Conservation (phyloP, 768 basidiomycete genomes). For the Rhizopogon roseolus region DNA sequence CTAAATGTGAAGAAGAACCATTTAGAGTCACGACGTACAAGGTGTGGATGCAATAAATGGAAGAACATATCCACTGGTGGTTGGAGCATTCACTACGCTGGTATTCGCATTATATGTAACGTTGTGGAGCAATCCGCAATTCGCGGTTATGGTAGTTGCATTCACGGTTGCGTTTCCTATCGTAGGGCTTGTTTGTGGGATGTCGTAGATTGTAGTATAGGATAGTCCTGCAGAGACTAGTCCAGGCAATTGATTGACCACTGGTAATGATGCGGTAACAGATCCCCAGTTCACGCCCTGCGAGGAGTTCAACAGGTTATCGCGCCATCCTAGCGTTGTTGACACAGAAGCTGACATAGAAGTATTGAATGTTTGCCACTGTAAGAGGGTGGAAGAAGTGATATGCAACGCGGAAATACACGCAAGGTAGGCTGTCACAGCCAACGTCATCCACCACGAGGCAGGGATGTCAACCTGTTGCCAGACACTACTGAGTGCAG, state of each 20-base stretch:
- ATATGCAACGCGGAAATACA: constrained; percentile 3
- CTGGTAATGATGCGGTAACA: neutral
- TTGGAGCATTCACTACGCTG: too few relatives aligned
- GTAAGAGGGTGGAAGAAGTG: constrained; percentile 4
- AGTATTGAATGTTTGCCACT: constrained; percentile 2
- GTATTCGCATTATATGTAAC: too few relatives aligned
- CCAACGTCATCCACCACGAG: neutral
- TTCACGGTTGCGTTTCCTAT: too few relatives aligned
- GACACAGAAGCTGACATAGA: neutral
- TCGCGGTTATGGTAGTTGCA: too few relatives aligned
- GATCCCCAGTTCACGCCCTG: neutral
- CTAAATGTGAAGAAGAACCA: neutral
- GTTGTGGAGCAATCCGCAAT: neutral
- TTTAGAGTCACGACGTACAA: neutral
- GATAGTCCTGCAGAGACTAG: neutral
- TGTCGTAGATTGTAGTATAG: neutral
- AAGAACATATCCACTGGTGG: neutral
- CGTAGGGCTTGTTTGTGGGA: too few relatives aligned
- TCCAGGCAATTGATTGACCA: neutral
- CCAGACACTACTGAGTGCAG: constrained; percentile 1
- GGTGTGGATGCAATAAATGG: neutral
- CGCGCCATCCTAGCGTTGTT: neutral
- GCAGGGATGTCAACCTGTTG: neutral
- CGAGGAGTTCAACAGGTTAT: neutral
- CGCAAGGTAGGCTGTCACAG: constrained; percentile 3